A percentile compares a stretch with the other conserved stretches of the same genome.
These are phyloP conservation scores for Phoenix dactylifera DNA, from an alignment of 176 grass and related monocot genomes.

Conservation along the genomic window DNA sequence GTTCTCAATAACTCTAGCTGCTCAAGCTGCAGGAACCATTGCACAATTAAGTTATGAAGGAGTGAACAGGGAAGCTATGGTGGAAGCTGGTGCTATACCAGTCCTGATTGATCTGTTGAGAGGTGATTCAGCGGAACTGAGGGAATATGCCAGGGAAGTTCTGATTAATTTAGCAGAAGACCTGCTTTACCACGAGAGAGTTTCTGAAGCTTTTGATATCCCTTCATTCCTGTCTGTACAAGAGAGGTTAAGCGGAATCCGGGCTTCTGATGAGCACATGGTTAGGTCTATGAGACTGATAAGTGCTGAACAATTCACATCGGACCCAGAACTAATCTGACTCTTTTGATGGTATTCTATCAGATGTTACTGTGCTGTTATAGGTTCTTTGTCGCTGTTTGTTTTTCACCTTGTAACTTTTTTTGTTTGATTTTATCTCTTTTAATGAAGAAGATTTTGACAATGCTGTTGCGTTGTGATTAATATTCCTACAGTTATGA, in stretches of 20 bases:
- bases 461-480: too few species aligned
- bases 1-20: conserved; percentile 4
- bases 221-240: conserved; percentile 3
- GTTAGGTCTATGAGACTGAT: conserved; percentile 10
- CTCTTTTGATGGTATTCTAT: not conserved
- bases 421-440: too few species aligned
- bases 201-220: not conserved
- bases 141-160: conserved; percentile 10
- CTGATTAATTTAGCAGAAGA: conserved; percentile 20
- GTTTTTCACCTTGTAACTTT: too few species aligned
- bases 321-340: conserved; percentile 3
- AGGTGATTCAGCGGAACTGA: conserved; percentile 8
- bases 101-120: conserved; percentile 10
- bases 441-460: too few species aligned
- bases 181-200: not conserved
- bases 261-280: conserved; percentile 4
- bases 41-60: conserved; percentile 16
- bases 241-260: conserved; percentile 8
- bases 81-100: conserved; percentile 7
- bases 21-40: conserved; percentile 15
- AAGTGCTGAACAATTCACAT: not conserved
- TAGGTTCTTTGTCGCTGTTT: too few species aligned
- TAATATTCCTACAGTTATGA: too few species aligned
- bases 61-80: conserved; percentile 11
- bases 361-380: too few species aligned